Percentiles rank a stretch among this genome's conserved stretches.
Evolutionary conservation across 2,329 filamentous ascomycete genomes (phyloP).

Genomic region (Cordyceps javanica): DNA sequence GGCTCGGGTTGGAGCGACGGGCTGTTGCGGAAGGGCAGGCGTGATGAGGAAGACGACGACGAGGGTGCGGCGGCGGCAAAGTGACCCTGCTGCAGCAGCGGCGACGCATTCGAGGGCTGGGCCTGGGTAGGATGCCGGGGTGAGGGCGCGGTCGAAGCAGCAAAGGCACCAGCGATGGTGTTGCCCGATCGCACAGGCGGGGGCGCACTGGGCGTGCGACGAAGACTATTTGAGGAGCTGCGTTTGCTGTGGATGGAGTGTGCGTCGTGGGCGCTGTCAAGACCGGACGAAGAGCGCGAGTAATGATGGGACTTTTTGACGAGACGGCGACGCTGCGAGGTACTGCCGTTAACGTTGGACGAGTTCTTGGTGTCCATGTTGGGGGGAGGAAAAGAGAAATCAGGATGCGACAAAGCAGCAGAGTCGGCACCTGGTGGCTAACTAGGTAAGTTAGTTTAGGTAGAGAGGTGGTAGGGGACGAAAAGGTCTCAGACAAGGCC

Average conservation of each 20-base stretch:
- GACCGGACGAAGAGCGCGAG: conserved; percentile 40
- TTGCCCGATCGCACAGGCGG: conserved; percentile 43
- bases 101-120: conserved; percentile 40
- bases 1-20: conserved; percentile 21
- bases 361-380: conserved; percentile 43
- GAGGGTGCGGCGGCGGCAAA: conserved; percentile 29
- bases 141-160: conserved; percentile 38
- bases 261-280: conserved; percentile 48
- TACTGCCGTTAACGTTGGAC: conserved; percentile 34
- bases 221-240: conserved; percentile 54
- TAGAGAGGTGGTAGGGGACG: neutral
- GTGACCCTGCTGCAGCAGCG: conserved; percentile 39
- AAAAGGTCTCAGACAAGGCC: neutral
- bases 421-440: neutral
- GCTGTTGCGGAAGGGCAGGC: conserved; percentile 8
- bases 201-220: conserved; percentile 55
- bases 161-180: conserved; percentile 33
- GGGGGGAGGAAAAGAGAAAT: conserved; percentile 8
- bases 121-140: conserved; percentile 39
- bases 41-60: neutral
- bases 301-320: conserved; percentile 53
- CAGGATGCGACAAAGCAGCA: conserved; percentile 2
- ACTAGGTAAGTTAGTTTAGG: neutral
- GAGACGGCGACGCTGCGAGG: conserved; percentile 52
- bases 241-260: conserved; percentile 55